Evolutionary conservation across 2,329 filamentous ascomycete species (phyloP).

Genomic region (Geoglossum cookeanum): DNA sequence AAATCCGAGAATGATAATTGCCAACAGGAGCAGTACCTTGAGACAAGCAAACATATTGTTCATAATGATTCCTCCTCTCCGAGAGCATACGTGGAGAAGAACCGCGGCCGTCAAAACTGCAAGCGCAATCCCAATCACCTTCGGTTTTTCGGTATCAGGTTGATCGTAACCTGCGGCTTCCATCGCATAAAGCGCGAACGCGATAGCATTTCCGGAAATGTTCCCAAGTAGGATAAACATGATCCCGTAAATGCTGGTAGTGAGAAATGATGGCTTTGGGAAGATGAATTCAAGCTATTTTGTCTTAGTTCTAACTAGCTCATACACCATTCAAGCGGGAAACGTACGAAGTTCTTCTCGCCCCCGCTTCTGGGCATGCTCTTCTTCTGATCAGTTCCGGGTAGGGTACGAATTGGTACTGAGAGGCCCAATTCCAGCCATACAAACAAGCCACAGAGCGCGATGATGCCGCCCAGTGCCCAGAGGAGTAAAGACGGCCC

Average conservation of each 20-base stretch:
- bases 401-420: neutral
- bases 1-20: constrained; percentile 23
- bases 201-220: constrained; percentile 29
- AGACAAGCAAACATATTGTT: constrained; percentile 32
- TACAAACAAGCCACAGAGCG: neutral
- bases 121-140: constrained; percentile 18
- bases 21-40: constrained; percentile 27
- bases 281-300: constrained; percentile 27
- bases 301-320: neutral
- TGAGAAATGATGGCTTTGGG: constrained; percentile 21
- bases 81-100: constrained; percentile 28
- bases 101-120: constrained; percentile 25
- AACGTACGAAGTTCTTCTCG: neutral
- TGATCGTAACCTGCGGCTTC: constrained; percentile 26
- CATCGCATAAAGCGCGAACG: constrained; percentile 25
- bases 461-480: neutral
- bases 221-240: constrained; percentile 29
- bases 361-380: neutral
- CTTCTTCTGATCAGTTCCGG: neutral
- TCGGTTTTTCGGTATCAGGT: neutral
- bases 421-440: neutral
- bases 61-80: constrained; percentile 30
- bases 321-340: neutral
- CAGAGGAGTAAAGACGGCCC: neutral
- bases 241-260: constrained; percentile 27